Base-by-base conservation (phyloP, 345 rosid genomes). In the Laguncularia racemosa region DNA sequence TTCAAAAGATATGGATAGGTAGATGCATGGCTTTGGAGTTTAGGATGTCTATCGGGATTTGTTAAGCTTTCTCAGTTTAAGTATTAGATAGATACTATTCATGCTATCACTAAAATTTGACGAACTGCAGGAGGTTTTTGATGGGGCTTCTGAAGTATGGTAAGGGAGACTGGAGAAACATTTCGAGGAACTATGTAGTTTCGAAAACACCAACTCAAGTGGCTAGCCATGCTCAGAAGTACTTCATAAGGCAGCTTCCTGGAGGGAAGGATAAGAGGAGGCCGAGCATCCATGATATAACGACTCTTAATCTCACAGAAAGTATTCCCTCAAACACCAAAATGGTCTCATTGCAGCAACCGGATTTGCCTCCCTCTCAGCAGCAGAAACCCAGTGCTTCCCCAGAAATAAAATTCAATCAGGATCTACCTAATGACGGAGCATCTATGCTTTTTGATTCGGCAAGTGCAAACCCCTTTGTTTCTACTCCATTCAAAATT, bases 81-180 rank as follows among this genome's bases (percentile, higher is more conserved):
- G 38, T 17, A 14, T 38, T 54, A 23, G 28, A 59, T 43, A 13
- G 38, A 43, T 17, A 18, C 40, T n/a, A 6, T 47, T 53, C 26
- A 54, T 50, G 26, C 26, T 20, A 14, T 59, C 55, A 46, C 53
- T 50, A 55, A 61, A 59, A 57, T 12, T 58, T 23, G 49, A 53
- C 54, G 63, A 61, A 21, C 59, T 14, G 18, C 59, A 92, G 96
- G 90, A 66, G 82, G 58, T 93, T 93, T 71, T 63, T 93, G 57
- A 60, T 78, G 74, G 99, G 99, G 52, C 88, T 93, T 44, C 53
- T 87, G 11, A 84, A 82, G 73, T 87, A 87, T 58, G 97, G 99
- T 5, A 93, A 87, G 80, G 99, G 99, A 52, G 99, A 93, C 26
- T 93, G 99, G 99, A 87, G 99, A 79, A 93, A 78, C 69, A 93